These are phyloP conservation scores for Aspergillus ibericus DNA, from an alignment of 2,329 filamentous ascomycete species.

Conservation along the genomic window DNA sequence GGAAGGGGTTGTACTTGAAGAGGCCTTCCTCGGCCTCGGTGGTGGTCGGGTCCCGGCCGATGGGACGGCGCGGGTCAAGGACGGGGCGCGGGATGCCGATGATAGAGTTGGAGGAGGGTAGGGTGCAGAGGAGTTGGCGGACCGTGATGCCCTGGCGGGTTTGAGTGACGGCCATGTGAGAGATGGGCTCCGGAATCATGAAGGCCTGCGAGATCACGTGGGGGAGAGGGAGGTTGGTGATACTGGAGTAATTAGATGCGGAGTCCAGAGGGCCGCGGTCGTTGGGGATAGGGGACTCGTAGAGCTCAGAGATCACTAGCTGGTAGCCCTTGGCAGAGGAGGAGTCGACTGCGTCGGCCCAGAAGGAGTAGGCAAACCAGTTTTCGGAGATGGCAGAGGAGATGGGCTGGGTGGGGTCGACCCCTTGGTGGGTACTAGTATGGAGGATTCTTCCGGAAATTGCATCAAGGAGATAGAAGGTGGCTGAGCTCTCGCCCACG, in stretches of 20 bases:
- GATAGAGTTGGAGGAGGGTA: conserved; percentile 72
- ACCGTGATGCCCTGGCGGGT: conserved; percentile 90
- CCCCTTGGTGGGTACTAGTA: conserved; percentile 67
- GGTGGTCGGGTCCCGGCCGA: conserved; percentile 78
- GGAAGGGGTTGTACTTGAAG: conserved; percentile 68
- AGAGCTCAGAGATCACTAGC: conserved; percentile 81
- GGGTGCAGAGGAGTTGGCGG: conserved; percentile 75
- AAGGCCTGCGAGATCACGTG: conserved; percentile 78
- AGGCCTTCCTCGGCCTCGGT: conserved; percentile 83
- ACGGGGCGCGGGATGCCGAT: conserved; percentile 75
- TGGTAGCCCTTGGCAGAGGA: conserved; percentile 75
- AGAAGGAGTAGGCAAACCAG: conserved; percentile 88
- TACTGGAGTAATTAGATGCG: conserved; percentile 72
- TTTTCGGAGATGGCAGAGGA: conserved; percentile 84
- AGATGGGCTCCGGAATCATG: conserved; percentile 76
- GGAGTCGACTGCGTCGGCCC: conserved; percentile 51
- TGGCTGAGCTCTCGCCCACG: conserved; percentile 62
- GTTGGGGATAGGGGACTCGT: conserved; percentile 79
- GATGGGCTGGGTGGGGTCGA: conserved; percentile 73
- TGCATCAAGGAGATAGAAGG: conserved; percentile 79
- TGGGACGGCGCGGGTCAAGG: conserved; percentile 82
- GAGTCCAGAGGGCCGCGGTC: conserved; percentile 77
- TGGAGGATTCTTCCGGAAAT: conserved; percentile 79
- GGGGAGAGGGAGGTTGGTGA: conserved; percentile 66
- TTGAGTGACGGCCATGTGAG: conserved; percentile 77